Conservation (phyloP, 257 asterid genomes). For the Misopates orontium region DNA sequence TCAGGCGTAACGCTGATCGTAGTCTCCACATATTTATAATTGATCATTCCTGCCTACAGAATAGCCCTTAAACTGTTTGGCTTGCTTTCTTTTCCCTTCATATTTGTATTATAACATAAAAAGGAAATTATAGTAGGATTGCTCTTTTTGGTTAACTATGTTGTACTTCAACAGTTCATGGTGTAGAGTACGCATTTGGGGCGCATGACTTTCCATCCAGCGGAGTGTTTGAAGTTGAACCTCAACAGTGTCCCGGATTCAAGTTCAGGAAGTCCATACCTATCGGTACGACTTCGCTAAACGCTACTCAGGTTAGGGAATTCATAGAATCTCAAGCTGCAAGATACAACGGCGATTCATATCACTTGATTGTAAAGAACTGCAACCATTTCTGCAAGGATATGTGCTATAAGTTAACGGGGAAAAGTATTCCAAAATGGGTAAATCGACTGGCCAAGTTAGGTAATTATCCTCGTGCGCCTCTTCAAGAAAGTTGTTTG, state of each 20-base stretch:
- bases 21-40: too few relatives aligned
- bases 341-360: conserved; percentile 75
- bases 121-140: not conserved
- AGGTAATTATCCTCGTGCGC: conserved; percentile 45
- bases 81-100: not conserved
- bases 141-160: not conserved
- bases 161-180: conserved; percentile 58
- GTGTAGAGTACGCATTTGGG: conserved; percentile 93
- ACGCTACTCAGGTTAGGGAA: conserved; percentile 66
- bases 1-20: too few relatives aligned
- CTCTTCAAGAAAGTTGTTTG: conserved; percentile 14
- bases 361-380: conserved; percentile 90
- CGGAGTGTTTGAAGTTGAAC: conserved; percentile 95
- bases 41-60: too few relatives aligned
- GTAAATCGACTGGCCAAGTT: conserved; percentile 91
- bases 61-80: too few relatives aligned
- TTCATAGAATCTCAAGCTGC: conserved; percentile 84
- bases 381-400: conserved; percentile 97
- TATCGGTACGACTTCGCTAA: conserved; percentile 71
- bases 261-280: conserved; percentile 81
- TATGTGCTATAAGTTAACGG: conserved; percentile 70
- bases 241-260: conserved; percentile 91
- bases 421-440: conserved; percentile 87
- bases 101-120: not conserved
- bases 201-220: conserved; percentile 87